Conservation (phyloP, 768 basidiomycete species). For the Suillus paluster region DNA sequence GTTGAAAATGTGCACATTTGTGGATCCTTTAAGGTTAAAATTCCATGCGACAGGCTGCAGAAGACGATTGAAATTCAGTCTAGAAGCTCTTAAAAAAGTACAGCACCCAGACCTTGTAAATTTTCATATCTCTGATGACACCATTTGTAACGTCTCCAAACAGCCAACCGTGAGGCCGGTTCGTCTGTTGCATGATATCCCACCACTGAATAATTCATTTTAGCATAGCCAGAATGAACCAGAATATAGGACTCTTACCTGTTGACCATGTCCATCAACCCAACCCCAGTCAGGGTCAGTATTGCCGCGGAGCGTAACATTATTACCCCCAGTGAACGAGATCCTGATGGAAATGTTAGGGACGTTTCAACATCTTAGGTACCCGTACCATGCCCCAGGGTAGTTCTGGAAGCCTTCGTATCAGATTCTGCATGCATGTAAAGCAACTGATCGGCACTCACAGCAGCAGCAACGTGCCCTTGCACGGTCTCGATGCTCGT, state of each 20-base stretch:
- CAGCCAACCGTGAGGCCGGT: conserved; percentile 58
- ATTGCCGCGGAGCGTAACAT: conserved; percentile 61
- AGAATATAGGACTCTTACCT: conserved; percentile 31
- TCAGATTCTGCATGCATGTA: conserved; percentile 3
- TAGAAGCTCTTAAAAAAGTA: background rate
- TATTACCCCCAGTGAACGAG: conserved; percentile 55
- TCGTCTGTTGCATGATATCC: conserved; percentile 53
- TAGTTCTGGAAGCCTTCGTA: conserved; percentile 37
- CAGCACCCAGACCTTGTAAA: conserved; percentile 47
- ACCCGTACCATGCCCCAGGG: conserved; percentile 47
- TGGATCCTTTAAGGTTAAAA: conserved; percentile 54
- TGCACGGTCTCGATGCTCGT: conserved; percentile 54
- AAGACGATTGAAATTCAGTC: background rate
- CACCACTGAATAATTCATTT: conserved; percentile 51
- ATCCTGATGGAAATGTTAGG: conserved; percentile 44
- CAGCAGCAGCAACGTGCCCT: conserved; percentile 49
- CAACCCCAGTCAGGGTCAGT: conserved; percentile 64
- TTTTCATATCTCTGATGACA: conserved; percentile 60
- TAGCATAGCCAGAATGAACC: background rate
- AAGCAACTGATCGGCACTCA: conserved; percentile 25
- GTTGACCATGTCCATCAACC: conserved; percentile 65
- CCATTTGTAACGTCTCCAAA: conserved; percentile 59
- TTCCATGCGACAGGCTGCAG: conserved; percentile 61
- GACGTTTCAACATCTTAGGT: background rate
- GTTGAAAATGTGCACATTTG: conserved; percentile 55